Conservation (phyloP, 805 yeast species). For the Wickerhamomyces subpelliculosus region DNA sequence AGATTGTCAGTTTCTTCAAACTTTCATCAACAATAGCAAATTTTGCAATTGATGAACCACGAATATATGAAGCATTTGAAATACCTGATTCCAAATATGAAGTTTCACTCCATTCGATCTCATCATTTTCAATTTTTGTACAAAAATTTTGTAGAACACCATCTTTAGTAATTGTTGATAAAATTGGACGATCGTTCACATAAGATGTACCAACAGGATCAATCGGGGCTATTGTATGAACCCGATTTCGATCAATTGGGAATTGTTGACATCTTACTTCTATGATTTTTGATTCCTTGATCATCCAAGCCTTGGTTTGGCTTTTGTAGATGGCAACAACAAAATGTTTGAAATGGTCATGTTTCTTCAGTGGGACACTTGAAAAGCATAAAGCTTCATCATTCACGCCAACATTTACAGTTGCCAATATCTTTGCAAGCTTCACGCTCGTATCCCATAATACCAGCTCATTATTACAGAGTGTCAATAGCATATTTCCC, state of each 20-base stretch:
- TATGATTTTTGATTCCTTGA: constrained; percentile 16
- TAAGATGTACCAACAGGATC: constrained; percentile 51
- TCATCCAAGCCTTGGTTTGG: constrained; percentile 35
- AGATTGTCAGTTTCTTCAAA: constrained; percentile 52
- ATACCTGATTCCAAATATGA: constrained; percentile 51
- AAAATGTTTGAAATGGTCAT: constrained; percentile 31
- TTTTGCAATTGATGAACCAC: constrained; percentile 72
- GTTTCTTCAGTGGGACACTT: constrained; percentile 28
- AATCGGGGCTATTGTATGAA: constrained; percentile 45
- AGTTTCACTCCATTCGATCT: constrained; percentile 48
- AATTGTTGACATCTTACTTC: constrained; percentile 29
- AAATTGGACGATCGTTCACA: constrained; percentile 32
- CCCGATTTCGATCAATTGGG: constrained; percentile 30
- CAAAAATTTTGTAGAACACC: constrained; percentile 47
- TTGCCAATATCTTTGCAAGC: constrained; percentile 16
- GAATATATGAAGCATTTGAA: constrained; percentile 41
- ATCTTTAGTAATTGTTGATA: constrained; percentile 49
- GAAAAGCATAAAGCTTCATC: constrained; percentile 24
- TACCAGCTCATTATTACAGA: constrained; percentile 38
- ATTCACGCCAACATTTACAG: constrained; percentile 9
- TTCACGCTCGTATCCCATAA: constrained; percentile 53
- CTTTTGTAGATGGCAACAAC: constrained; percentile 44
- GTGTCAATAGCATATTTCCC: constrained; percentile 39
- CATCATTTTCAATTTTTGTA: constrained; percentile 24
- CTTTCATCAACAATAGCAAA: constrained; percentile 63